Base-by-base conservation (phyloP, 176 grass and related monocot genomes). In the Melocanna baccifera region DNA sequence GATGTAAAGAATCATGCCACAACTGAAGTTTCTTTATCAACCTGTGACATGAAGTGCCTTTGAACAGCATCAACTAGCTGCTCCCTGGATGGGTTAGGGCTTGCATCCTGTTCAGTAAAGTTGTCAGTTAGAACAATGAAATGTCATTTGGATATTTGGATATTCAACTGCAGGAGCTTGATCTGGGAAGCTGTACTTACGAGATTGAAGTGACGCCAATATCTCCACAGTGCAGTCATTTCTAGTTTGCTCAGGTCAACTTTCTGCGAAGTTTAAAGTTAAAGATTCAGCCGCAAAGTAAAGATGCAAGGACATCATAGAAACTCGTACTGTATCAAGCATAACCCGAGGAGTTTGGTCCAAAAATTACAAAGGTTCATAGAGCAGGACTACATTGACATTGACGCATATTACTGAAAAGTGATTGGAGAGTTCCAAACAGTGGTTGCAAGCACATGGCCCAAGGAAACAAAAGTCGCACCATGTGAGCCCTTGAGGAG, bases 221-320 rank as follows among this genome's bases (percentile, higher is more conserved):
- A 97, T 97, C 91, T 93, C 94, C 87, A 89, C 50, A 97, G 80
- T 81, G 94, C 94, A 85, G 81, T 89, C 53, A 90, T 81, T 69
- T 93, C 94, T 71, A 97, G 87, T 66, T 97, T 97, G 89, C 85
- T 93, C 74, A 97, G 85, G 59, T 97, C 94, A 86, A 97, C 94
- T 86, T 91, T 97, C 94, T 97, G 89, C 65, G 79, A 13, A 71
- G 12, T 77, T 50, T 53, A 64, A 7, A 40, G 26, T 6, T 4
- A 39, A 77, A 25, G n/a, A n/a, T 47, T 86, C 45, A 77, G 57
- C 8, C 7, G 61, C 39, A 45, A 48, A 25, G 18, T 16, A 43
- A 79, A 78, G 53, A 62, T 83, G 58, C 29, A 50, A 77, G 30
- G 26, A 20, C 8, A 48, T 40, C 43, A 19, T 50, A 34, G 20